These are phyloP conservation scores for Thraustotheca clavata DNA, from an alignment of 352 stramenopile genomes.

Conservation along the genomic window DNA sequence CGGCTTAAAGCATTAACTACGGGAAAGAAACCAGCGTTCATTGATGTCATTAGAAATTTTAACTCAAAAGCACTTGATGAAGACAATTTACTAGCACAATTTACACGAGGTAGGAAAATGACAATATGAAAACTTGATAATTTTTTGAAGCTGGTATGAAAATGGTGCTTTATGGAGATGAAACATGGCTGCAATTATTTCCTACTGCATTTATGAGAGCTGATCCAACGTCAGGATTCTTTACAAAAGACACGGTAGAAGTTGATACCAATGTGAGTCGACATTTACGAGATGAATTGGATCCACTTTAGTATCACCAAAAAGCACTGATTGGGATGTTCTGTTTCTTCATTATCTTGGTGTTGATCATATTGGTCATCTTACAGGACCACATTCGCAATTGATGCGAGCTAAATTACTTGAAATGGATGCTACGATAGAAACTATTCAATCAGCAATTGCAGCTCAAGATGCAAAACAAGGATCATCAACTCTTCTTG, in stretches of 20 bases:
- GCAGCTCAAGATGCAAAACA: conserved; percentile 41
- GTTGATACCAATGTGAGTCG: conserved; percentile 82
- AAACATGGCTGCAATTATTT: conserved; percentile 87
- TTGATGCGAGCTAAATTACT: conserved; percentile 73
- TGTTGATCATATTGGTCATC: conserved; percentile 77
- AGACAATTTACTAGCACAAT: conserved; percentile 56
- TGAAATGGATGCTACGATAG: conserved; percentile 76
- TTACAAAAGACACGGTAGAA: conserved; percentile 79
- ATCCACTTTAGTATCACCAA: conserved; percentile 51
- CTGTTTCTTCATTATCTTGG: conserved; percentile 83
- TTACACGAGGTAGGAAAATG: conserved; percentile 25
- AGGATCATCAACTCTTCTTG: conserved; percentile 46
- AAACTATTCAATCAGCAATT: conserved; percentile 50
- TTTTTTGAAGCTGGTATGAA: conserved; percentile 29
- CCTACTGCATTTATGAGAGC: conserved; percentile 53
- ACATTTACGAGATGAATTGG: conserved; percentile 75
- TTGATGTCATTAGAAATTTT: conserved; percentile 88
- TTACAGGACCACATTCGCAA: conserved; percentile 61
- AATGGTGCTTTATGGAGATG: conserved; percentile 84
- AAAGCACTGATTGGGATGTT: conserved; percentile 76
- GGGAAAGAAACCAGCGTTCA: conserved; percentile 77
- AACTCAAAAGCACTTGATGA: conserved; percentile 75
- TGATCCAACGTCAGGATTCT: conserved; percentile 82
- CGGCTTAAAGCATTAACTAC: conserved; percentile 81
- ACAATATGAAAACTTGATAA: background rate